Evolutionary conservation across 2,329 filamentous ascomycete species (phyloP), one percentile per base, ranked within the genome.

Genomic region (Alternaria gansuensis): DNA sequence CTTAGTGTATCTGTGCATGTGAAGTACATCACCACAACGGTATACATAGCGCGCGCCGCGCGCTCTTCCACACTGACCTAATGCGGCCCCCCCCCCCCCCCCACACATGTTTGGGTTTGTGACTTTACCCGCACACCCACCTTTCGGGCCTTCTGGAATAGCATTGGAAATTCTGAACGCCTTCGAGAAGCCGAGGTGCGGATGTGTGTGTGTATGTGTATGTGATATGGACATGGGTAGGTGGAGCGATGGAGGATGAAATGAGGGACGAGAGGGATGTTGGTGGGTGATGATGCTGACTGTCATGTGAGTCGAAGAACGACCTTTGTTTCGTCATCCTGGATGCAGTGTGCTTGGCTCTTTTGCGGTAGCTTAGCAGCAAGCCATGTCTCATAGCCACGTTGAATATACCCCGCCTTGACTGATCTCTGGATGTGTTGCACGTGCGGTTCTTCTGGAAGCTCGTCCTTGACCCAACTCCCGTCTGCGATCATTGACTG

Each of bases 131-230:
- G 48, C 31, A 39, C 40, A 41, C 54, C 54, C 31, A 39, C 39
- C 24, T 45, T 57, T 52, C 54, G 48, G 54, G 48, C 40, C 54
- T 57, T 57, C 54, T 57, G 40, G 54, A 57, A 57, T 39, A 11
- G 40, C 21, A 33, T 33, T 57, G 13, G 40, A 57, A 57, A 33
- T 51, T 39, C 14, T 52, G 24, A 24, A 39, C 29, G 17, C 24
- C 54, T 52, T 57, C 54, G 48, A 52, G 40, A 57, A 57, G 40
- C 39, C 26, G 6, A 29, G n/a, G 1, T 37, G 40, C 23, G 21
- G 29, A 28, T 36, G 14, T 31, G 29, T 17, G 34, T 51, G 31
- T 28, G 54, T 37, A 24, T 51, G 31, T 28, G 54, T 37, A 24
- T 48, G 33, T 46, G 26, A 31, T 7, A 31, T n/a, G 31, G 8